phyloP scores from a whole-genome alignment of 129 eudicot genomes.

The Glebionis coronaria region DNA sequence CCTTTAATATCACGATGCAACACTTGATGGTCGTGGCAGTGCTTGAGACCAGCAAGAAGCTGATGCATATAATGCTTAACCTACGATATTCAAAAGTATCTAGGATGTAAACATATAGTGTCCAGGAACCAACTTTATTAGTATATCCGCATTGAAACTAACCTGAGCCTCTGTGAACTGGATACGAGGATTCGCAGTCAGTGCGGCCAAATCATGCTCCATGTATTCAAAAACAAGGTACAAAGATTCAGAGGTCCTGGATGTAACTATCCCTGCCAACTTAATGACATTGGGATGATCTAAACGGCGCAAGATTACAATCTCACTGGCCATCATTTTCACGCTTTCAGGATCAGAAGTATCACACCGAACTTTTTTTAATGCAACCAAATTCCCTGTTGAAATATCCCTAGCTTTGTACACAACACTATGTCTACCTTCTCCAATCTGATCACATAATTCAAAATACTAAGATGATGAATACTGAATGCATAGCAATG shows the following conservation, averaged over 20 bases:
- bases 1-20: slow-evolving; percentile 10
- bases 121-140: not conserved
- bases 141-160: not conserved
- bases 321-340: not conserved
- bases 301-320: slow-evolving; percentile 12
- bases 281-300: slow-evolving; percentile 14
- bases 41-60: slow-evolving; percentile 4
- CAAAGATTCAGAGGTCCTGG: not conserved
- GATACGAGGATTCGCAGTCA: not conserved
- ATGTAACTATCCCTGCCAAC: slow-evolving; percentile 1
- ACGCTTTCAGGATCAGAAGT: not conserved
- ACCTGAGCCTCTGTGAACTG: slow-evolving; percentile 13
- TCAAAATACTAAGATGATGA: not conserved
- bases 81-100: not conserved
- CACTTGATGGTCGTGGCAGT: slow-evolving; percentile 18
- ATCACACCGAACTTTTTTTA: slow-evolving; percentile 2
- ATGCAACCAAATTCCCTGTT: slow-evolving; percentile 3
- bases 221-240: slow-evolving; percentile 12
- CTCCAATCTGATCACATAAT: slow-evolving; percentile 13
- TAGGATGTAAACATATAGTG: not conserved
- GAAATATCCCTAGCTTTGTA: slow-evolving; percentile 5
- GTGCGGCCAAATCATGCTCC: slow-evolving; percentile 14
- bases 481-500: not conserved
- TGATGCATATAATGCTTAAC: slow-evolving; percentile 11
- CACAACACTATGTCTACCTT: not conserved